Evolutionary conservation across 495 filamentous ascomycete species (phyloP), one percentile per base, ranked within the genome.

Genomic region (Penicillium subrubescens): DNA sequence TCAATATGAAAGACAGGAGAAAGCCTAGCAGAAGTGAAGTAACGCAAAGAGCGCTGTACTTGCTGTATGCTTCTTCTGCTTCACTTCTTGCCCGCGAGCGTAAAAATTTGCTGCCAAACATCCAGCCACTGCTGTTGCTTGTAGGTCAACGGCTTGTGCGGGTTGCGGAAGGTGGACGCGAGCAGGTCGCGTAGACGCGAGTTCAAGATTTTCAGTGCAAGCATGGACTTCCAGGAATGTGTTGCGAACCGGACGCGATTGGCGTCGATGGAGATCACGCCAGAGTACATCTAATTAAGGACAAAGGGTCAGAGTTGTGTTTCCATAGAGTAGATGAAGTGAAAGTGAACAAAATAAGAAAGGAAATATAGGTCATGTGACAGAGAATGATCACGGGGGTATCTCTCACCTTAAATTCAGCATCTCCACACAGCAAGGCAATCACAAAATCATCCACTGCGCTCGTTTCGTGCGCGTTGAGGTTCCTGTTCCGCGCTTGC

Each of bases 391-490:
- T 31, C 25, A 52, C 2, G 7, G 14, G 25, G 25, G 3, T 33
- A 34, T 58, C 21, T 29, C 70, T 61, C 77, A 87, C 85, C 78
- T 90, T 91, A 62, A 92, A 93, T 37, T 93, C 90, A 2, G 87
- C 89, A 60, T 97, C 94, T 19, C 94, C 95, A 65, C 92, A 95
- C 43, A 97, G 82, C 19, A 99, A 73, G 19, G 90, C 87, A 67
- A 97, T 85, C 5, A 92, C 87, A 67, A 97, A 89, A 59, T 90
- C 88, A 29, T 96, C 89, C 8, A 90, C 90, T 0, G 89, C 87
- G 2, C 88, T 93, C 0, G 93, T 97, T 65, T 97, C 93, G 64
- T 97, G 92, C 0, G 94, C 95, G 64, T 96, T 95, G 63, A 93
- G 90, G 67, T 83, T 89, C 81, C 87, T 83, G 67, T 90, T 95